Percentiles rank a stretch among this genome's conserved stretches.
Conservation (phyloP, 257 asterid genomes). For the Ilex asprella region DNA sequence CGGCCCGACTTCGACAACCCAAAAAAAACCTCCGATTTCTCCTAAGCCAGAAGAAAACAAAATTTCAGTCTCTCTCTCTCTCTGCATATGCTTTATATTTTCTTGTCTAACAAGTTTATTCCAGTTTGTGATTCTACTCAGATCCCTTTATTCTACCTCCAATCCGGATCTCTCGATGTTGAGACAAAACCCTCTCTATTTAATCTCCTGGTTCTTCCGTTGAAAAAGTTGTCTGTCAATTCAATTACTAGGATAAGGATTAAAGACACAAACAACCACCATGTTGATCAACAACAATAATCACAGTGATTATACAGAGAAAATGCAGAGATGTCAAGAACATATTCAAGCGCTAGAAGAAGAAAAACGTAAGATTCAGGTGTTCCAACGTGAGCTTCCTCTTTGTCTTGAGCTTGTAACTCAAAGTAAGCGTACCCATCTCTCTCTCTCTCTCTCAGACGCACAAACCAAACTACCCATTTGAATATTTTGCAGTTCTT, state of each 20-base stretch:
- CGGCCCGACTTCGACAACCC: too few relatives aligned
- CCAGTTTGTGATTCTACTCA: slow-evolving; percentile 48
- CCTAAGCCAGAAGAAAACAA: too few relatives aligned
- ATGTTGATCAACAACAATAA: slow-evolving; percentile 33
- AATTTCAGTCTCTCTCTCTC: not conserved
- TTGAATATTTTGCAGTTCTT: not conserved
- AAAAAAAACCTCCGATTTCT: too few relatives aligned
- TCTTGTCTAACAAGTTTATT: slow-evolving; percentile 30
- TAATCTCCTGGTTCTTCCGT: slow-evolving; percentile 9
- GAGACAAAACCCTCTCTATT: slow-evolving; percentile 21
- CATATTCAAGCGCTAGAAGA: slow-evolving; percentile 57
- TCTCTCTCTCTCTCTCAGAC: not conserved
- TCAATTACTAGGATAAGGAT: not conserved
- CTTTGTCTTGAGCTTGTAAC: slow-evolving; percentile 84
- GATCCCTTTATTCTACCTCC: slow-evolving; percentile 48
- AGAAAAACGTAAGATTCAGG: slow-evolving; percentile 83
- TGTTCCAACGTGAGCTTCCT: slow-evolving; percentile 91
- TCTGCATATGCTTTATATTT: not conserved
- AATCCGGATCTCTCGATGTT: slow-evolving; percentile 44
- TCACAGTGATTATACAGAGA: slow-evolving; percentile 30
- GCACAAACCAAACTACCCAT: not conserved
- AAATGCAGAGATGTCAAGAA: slow-evolving; percentile 51
- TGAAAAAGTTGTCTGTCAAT: not conserved
- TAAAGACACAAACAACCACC: not conserved
- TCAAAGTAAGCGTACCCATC: slow-evolving; percentile 41